Percentiles rank a stretch among this genome's conserved stretches.
Conservation (phyloP, 306 rosid species). For the Notholithocarpus densiflorus region DNA sequence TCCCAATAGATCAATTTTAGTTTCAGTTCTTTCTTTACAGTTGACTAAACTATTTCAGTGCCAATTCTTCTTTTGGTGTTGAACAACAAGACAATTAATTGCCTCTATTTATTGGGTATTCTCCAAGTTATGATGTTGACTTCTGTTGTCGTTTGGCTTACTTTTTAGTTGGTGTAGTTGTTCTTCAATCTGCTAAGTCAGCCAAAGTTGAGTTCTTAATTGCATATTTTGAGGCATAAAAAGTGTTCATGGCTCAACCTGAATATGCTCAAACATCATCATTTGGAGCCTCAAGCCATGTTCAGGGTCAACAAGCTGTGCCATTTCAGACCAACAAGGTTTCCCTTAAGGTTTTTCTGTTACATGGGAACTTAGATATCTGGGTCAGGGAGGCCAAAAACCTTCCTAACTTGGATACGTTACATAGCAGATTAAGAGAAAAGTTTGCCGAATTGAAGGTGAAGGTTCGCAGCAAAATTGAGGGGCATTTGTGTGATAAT, state of each 20-base stretch:
- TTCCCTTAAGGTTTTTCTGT: conserved; percentile 48
- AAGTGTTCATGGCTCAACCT: conserved; percentile 37
- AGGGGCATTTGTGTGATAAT: conserved; percentile 26
- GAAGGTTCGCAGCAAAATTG: conserved; percentile 28
- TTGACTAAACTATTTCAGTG: neutral
- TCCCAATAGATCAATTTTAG: neutral
- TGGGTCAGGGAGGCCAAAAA: conserved; percentile 53
- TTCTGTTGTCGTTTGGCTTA: neutral
- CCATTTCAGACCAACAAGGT: conserved; percentile 47
- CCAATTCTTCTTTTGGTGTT: neutral
- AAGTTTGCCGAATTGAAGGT: conserved; percentile 41
- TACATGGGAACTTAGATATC: conserved; percentile 76
- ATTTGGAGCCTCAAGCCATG: conserved; percentile 63
- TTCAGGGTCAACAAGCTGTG: conserved; percentile 47
- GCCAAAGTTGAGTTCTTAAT: neutral
- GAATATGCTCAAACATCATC: conserved; percentile 43
- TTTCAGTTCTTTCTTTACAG: neutral
- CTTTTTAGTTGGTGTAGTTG: neutral
- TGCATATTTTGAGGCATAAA: neutral
- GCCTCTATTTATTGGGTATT: neutral
- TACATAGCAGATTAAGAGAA: conserved; percentile 55
- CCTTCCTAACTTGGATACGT: conserved; percentile 77
- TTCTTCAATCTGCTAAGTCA: neutral
- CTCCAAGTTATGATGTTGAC: neutral
- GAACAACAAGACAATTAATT: neutral